phyloP scores from a whole-genome alignment of 805 yeast genomes.

The Priceomyces castillae region DNA sequence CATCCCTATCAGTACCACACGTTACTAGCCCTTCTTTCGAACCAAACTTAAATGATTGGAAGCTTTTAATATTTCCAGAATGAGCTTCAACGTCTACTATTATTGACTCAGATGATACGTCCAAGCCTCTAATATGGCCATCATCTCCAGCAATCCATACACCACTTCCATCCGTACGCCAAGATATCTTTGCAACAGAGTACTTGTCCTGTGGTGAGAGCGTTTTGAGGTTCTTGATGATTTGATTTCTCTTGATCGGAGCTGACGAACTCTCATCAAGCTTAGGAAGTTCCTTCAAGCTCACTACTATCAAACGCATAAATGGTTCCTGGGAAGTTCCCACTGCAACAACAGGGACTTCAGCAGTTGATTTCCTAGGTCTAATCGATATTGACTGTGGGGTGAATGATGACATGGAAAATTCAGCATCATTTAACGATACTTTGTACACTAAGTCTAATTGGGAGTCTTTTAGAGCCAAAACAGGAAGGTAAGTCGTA shows the following conservation, averaged over 20 bases:
- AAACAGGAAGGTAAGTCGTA: constrained; percentile 54
- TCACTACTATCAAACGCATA: constrained; percentile 61
- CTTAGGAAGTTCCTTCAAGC: constrained; percentile 33
- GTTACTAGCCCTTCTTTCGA: constrained; percentile 41
- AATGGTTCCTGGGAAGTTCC: constrained; percentile 79
- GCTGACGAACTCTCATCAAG: background rate
- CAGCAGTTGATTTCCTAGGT: constrained; percentile 5
- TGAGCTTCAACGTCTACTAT: constrained; percentile 33
- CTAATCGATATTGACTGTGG: constrained; percentile 44
- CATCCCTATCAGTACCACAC: constrained; percentile 43
- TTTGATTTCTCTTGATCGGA: constrained; percentile 25
- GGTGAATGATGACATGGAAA: constrained; percentile 60
- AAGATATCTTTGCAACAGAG: constrained; percentile 47
- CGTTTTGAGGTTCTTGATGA: constrained; percentile 36
- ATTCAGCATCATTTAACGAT: constrained; percentile 73
- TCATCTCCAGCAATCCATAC: constrained; percentile 71
- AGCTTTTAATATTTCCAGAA: constrained; percentile 50
- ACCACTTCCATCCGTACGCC: constrained; percentile 48
- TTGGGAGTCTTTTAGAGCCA: constrained; percentile 17
- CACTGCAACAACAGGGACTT: constrained; percentile 45
- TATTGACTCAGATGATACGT: constrained; percentile 39
- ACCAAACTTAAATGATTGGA: constrained; percentile 22
- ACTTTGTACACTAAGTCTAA: constrained; percentile 42
- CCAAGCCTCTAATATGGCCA: constrained; percentile 61
- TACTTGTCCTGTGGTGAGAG: constrained; percentile 68